phyloP scores from a whole-genome alignment of 306 rosid genomes.

The Cajanus cajan region DNA sequence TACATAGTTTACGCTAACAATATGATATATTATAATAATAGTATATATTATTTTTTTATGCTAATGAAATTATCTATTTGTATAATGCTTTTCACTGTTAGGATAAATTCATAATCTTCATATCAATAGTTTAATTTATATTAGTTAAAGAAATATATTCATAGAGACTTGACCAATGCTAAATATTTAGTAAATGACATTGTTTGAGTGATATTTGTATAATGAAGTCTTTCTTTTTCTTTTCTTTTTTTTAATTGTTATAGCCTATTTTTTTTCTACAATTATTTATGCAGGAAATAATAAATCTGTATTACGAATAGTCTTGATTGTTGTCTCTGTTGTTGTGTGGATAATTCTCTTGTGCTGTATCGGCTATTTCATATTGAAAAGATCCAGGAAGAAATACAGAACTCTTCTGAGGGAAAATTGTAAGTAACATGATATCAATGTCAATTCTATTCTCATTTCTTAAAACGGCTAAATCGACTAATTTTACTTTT shows the following conservation, averaged over 20 bases:
- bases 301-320: background rate
- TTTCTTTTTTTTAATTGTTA: background rate
- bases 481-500: background rate
- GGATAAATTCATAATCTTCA: background rate
- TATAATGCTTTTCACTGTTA: background rate
- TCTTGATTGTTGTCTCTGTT: constrained; percentile 23
- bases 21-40: too few species aligned
- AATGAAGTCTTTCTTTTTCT: background rate
- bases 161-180: background rate
- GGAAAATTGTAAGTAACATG: constrained; percentile 21
- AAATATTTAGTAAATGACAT: background rate
- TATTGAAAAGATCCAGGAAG: constrained; percentile 34
- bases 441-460: background rate
- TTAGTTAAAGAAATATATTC: background rate
- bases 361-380: constrained; percentile 14
- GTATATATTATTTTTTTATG: background rate
- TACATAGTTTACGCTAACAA: too few species aligned
- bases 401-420: background rate
- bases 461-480: background rate
- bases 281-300: constrained; percentile 34
- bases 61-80: background rate
- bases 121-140: too few species aligned
- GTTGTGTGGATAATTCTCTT: background rate
- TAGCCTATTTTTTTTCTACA: background rate
- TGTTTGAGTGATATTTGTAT: background rate